A percentile compares a stretch with the other conserved stretches of the same genome.
Conservation (phyloP, 208 protist genomes). For the Endotrypanum monterogeii region DNA sequence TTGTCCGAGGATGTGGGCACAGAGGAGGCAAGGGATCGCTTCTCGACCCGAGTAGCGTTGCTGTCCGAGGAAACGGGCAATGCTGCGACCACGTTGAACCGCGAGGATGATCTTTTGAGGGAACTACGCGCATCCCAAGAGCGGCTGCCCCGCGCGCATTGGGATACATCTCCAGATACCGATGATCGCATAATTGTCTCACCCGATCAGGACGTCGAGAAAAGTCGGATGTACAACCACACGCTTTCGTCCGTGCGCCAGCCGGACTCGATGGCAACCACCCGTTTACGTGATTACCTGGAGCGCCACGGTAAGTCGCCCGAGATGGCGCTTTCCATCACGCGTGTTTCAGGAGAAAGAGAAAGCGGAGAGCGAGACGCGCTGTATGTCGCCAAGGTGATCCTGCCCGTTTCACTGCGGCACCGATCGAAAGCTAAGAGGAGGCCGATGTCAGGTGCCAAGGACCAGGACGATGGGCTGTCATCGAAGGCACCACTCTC, state of each 20-base stretch:
- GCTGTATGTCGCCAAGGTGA: slow-evolving; percentile 37
- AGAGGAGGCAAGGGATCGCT: neutral
- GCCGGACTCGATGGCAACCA: slow-evolving; percentile 48
- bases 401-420: slow-evolving; percentile 32
- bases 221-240: slow-evolving; percentile 71
- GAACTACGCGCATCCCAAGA: slow-evolving; percentile 23
- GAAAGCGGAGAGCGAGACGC: slow-evolving; percentile 1
- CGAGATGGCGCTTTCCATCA: slow-evolving; percentile 23
- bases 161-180: slow-evolving; percentile 68
- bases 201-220: slow-evolving; percentile 27
- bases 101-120: slow-evolving; percentile 21
- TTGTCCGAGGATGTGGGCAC: neutral
- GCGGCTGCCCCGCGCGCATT: slow-evolving; percentile 46
- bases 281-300: slow-evolving; percentile 81
- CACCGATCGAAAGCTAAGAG: slow-evolving; percentile 1
- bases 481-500: neutral
- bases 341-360: neutral
- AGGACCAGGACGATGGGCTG: neutral
- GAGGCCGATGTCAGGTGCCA: neutral
- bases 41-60: neutral
- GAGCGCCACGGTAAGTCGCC: slow-evolving; percentile 81
- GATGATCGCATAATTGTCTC: slow-evolving; percentile 71
- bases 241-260: slow-evolving; percentile 73
- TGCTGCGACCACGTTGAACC: neutral
- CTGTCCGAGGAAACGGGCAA: slow-evolving; percentile 2